These are phyloP conservation scores for Sicyos baderoa DNA, from an alignment of 306 rosid species.

Conservation along the genomic window DNA sequence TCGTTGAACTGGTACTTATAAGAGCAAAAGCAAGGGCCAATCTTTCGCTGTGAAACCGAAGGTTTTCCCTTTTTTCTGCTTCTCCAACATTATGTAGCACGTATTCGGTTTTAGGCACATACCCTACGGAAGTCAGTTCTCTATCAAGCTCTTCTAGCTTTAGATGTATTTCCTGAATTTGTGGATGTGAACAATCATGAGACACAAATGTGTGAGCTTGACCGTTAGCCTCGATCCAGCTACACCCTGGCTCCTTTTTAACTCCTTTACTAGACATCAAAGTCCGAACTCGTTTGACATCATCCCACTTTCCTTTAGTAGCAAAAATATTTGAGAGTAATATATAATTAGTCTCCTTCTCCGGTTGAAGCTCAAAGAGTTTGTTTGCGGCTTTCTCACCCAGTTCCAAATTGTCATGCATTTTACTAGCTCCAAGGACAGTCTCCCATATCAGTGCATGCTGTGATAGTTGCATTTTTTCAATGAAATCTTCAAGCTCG, in stretches of 20 bases:
- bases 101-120: constrained; percentile 24
- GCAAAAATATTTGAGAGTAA: constrained; percentile 38
- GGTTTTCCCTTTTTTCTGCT: constrained; percentile 25
- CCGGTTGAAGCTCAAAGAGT: constrained; percentile 36
- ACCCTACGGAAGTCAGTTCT: constrained; percentile 17
- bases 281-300: constrained; percentile 27
- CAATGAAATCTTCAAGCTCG: constrained; percentile 32
- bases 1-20: constrained; percentile 12
- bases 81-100: constrained; percentile 29
- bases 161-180: constrained; percentile 24
- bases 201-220: constrained; percentile 31
- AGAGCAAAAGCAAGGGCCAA: constrained; percentile 33
- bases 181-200: constrained; percentile 33
- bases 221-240: constrained; percentile 35
- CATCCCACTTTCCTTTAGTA: constrained; percentile 30
- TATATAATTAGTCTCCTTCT: constrained; percentile 28
- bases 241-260: constrained; percentile 40
- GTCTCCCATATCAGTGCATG: constrained; percentile 35
- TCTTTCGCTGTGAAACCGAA: constrained; percentile 30
- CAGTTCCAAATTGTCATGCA: constrained; percentile 27
- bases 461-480: constrained; percentile 26
- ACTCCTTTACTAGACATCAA: constrained; percentile 33
- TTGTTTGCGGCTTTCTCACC: constrained; percentile 33
- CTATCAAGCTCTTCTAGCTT: constrained; percentile 28
- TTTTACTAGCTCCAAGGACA: constrained; percentile 36